Evolutionary conservation across 306 rosid genomes (phyloP).

Genomic region (Sicyos edulis): DNA sequence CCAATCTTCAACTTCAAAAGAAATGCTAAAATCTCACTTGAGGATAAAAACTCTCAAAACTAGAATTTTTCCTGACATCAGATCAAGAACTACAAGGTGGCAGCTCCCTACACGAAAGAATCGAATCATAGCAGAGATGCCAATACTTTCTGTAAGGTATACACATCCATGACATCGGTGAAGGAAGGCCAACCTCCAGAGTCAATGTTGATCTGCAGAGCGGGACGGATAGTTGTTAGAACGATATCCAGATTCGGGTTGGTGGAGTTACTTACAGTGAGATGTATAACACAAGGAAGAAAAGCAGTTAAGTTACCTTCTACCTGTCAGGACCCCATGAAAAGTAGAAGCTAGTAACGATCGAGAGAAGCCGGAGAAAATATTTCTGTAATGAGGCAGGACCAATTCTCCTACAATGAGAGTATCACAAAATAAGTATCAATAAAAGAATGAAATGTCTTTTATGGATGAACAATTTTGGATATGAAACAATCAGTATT

Average conservation of each 20-base stretch:
- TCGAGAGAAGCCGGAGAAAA: conserved; percentile 33
- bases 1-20: not conserved
- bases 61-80: not conserved
- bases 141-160: conserved; percentile 70
- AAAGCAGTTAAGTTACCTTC: conserved; percentile 38
- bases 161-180: conserved; percentile 76
- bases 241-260: not conserved
- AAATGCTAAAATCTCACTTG: not conserved
- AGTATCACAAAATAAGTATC: conserved; percentile 11
- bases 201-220: conserved; percentile 45
- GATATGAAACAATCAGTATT: too few species aligned
- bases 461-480: not conserved
- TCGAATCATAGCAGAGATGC: conserved; percentile 59
- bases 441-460: not conserved
- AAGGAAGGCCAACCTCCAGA: conserved; percentile 49
- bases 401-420: conserved; percentile 35
- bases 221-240: conserved; percentile 10
- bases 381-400: conserved; percentile 36
- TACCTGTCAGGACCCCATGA: conserved; percentile 67
- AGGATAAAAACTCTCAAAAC: not conserved
- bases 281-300: conserved; percentile 1
- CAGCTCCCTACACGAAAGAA: conserved; percentile 36
- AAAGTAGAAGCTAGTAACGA: conserved; percentile 37
- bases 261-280: conserved; percentile 18
- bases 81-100: not conserved